phyloP scores from a whole-genome alignment of 1,139 yeast species.

The Saccharomyces pastorianus region DNA sequence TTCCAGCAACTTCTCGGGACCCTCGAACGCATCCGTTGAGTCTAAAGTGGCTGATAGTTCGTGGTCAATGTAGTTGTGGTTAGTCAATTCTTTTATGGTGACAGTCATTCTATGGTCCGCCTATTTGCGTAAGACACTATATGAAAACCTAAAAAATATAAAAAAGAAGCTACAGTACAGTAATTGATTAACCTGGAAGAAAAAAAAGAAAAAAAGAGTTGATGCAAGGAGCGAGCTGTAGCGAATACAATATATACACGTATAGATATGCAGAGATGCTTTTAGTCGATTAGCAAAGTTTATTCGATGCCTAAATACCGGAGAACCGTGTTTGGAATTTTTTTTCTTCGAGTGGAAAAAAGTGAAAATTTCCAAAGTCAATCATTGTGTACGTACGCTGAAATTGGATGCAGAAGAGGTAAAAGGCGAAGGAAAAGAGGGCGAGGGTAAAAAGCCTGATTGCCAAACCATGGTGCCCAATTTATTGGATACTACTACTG shows the following conservation, averaged over 20 bases:
- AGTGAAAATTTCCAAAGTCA: not conserved
- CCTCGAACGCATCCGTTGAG: constrained; percentile 89
- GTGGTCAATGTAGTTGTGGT: constrained; percentile 60
- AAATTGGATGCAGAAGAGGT: not conserved
- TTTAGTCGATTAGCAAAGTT: not conserved
- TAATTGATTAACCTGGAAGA: not conserved
- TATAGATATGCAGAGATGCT: not conserved
- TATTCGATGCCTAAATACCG: not conserved
- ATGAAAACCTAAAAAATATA: not conserved
- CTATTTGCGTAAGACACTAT: not conserved
- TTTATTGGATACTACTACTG: not conserved
- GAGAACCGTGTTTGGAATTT: not conserved
- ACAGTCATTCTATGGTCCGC: constrained; percentile 19
- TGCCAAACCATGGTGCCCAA: not conserved
- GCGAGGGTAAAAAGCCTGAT: not conserved
- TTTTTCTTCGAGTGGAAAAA: not conserved
- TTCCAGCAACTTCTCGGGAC: constrained; percentile 90
- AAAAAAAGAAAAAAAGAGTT: not conserved
- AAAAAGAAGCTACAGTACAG: not conserved
- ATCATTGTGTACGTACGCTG: not conserved
- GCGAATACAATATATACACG: not conserved
- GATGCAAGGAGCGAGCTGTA: not conserved
- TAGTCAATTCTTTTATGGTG: constrained; percentile 24
- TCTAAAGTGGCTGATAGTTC: constrained; percentile 72
- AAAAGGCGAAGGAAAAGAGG: not conserved